phyloP scores from a whole-genome alignment of 2,329 filamentous ascomycete species.

The Monilinia fructigena region DNA sequence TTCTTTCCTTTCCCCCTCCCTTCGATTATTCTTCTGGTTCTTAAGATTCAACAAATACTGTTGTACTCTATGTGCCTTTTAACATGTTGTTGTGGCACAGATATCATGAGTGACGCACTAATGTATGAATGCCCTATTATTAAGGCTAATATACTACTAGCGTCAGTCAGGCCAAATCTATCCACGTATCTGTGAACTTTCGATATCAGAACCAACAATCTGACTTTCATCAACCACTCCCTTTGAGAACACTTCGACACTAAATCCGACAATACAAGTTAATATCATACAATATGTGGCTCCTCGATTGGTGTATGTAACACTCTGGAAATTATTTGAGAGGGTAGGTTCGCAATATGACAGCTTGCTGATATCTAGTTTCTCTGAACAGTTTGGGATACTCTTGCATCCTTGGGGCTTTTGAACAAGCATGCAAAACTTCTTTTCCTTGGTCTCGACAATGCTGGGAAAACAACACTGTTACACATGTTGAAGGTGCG shows the following conservation, averaged over 20 bases:
- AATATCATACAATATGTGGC: constrained; percentile 65
- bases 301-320: constrained; percentile 88
- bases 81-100: constrained; percentile 19
- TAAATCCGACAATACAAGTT: constrained; percentile 14
- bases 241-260: constrained; percentile 15
- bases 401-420: constrained; percentile 81
- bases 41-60: neutral
- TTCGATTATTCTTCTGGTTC: too few species aligned
- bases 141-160: constrained; percentile 14
- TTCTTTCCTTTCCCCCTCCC: neutral
- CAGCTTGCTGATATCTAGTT: constrained; percentile 38
- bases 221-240: constrained; percentile 18
- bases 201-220: constrained; percentile 17
- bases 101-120: neutral
- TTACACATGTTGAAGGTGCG: constrained; percentile 92
- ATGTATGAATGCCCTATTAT: neutral
- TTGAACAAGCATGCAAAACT: constrained; percentile 97
- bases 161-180: constrained; percentile 23
- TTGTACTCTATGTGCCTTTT: neutral
- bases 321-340: constrained; percentile 10
- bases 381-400: constrained; percentile 70
- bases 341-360: constrained; percentile 20
- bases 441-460: constrained; percentile 88
- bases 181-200: constrained; percentile 25
- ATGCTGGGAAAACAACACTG: constrained; percentile 91